Evolutionary conservation across 805 yeast species (phyloP).

Genomic region (Starmera caribaea): DNA sequence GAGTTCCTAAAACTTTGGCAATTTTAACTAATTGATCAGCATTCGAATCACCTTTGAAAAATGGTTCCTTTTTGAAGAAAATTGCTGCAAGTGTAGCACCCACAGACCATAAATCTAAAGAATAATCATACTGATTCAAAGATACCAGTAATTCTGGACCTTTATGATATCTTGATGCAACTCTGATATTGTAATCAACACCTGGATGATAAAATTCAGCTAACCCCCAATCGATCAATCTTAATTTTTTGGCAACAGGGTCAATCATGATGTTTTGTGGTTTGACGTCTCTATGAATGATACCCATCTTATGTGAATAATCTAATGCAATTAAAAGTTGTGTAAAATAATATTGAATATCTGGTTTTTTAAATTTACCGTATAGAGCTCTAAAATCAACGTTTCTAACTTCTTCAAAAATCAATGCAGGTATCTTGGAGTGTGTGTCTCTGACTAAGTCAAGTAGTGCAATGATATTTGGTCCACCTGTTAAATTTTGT

Average conservation of each 20-base stretch:
- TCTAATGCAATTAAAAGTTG: conserved; percentile 79
- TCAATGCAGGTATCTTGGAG: conserved; percentile 75
- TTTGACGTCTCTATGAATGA: conserved; percentile 92
- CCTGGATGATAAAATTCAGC: conserved; percentile 92
- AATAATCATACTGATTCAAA: conserved; percentile 81
- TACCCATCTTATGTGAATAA: conserved; percentile 89
- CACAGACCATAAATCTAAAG: conserved; percentile 87
- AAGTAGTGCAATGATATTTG: conserved; percentile 65
- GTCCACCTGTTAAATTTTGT: conserved; percentile 78
- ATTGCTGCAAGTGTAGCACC: conserved; percentile 92
- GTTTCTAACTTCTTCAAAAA: conserved; percentile 79
- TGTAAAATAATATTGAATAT: conserved; percentile 75
- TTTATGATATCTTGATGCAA: conserved; percentile 86
- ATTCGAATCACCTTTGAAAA: conserved; percentile 85
- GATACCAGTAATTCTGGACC: conserved; percentile 89
- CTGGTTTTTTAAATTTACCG: conserved; percentile 65
- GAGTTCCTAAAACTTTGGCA: conserved; percentile 80
- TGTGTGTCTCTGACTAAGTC: conserved; percentile 79
- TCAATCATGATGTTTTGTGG: conserved; percentile 97
- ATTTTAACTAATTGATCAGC: conserved; percentile 88
- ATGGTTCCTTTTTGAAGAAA: conserved; percentile 83
- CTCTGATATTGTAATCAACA: conserved; percentile 85
- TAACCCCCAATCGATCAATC: conserved; percentile 91
- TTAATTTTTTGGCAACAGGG: conserved; percentile 55
- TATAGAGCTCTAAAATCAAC: conserved; percentile 75